These are phyloP conservation scores for Tetrahymena thermophila DNA, from an alignment of 73 alveolate genomes.

Conservation along the genomic window DNA sequence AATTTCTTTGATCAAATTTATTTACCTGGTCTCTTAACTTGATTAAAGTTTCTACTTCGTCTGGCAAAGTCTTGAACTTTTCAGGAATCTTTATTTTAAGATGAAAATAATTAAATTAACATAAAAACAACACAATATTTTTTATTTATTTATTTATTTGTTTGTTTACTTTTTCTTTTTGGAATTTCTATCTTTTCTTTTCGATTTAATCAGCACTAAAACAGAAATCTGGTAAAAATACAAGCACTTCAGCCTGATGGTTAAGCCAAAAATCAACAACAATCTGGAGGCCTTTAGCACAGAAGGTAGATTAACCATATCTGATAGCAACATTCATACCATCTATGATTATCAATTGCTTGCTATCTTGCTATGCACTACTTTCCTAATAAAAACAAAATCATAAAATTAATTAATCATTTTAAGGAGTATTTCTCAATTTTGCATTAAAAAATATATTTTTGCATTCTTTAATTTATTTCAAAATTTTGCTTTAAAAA, in stretches of 20 bases:
- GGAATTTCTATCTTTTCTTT: slow-evolving; percentile 52
- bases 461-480: too few species aligned
- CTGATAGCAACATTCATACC: slow-evolving; percentile 93
- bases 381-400: not conserved
- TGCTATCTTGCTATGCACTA: not conserved
- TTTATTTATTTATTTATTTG: not conserved
- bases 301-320: slow-evolving; percentile 74
- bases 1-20: too few species aligned
- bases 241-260: slow-evolving; percentile 77
- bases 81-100: not conserved
- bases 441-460: slow-evolving; percentile 18
- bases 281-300: slow-evolving; percentile 76
- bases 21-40: too few species aligned
- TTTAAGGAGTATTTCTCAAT: too few species aligned
- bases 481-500: not conserved
- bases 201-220: slow-evolving; percentile 66
- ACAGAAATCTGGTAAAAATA: slow-evolving; percentile 84
- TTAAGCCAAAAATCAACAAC: slow-evolving; percentile 81
- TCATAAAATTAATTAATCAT: not conserved
- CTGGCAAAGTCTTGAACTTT: slow-evolving; percentile 50
- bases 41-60: slow-evolving; percentile 66
- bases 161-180: not conserved
- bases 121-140: not conserved
- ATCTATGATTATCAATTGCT: slow-evolving; percentile 77
- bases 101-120: not conserved